Percentiles rank a stretch among this genome's conserved stretches.
Evolutionary conservation across 768 basidiomycete genomes (phyloP).

Genomic region (Termitomyces sp.): DNA sequence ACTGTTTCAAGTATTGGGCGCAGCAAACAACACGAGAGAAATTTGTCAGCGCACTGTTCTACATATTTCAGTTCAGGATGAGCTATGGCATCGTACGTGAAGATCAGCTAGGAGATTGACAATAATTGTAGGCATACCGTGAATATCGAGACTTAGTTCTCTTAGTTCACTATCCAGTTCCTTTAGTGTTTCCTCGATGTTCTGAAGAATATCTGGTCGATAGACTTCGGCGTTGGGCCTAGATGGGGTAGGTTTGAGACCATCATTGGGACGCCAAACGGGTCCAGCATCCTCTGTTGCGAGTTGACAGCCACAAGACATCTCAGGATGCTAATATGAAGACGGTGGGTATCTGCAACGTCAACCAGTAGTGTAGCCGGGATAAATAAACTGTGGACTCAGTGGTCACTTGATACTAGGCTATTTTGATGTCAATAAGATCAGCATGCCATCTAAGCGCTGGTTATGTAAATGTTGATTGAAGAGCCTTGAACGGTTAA

Average conservation of each 20-base stretch:
- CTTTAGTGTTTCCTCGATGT: slow-evolving; percentile 55
- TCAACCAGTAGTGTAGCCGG: neutral
- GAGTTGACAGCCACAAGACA: slow-evolving; percentile 14
- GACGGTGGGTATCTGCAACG: neutral
- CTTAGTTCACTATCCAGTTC: slow-evolving; percentile 53
- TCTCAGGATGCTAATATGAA: neutral
- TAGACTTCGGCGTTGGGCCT: slow-evolving; percentile 36
- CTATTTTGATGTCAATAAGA: slow-evolving; percentile 2
- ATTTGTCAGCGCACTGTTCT: slow-evolving; percentile 47
- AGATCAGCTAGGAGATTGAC: neutral
- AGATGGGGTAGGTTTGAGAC: slow-evolving; percentile 24
- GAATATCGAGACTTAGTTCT: slow-evolving; percentile 67
- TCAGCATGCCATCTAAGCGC: too few relatives aligned
- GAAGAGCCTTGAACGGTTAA: too few relatives aligned
- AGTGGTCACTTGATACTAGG: neutral
- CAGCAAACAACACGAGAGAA: neutral
- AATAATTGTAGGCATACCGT: slow-evolving; percentile 37
- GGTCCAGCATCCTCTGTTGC: slow-evolving; percentile 7
- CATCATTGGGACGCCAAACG: slow-evolving; percentile 45
- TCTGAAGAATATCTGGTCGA: slow-evolving; percentile 54
- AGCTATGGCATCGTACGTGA: slow-evolving; percentile 30
- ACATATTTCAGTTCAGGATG: slow-evolving; percentile 69
- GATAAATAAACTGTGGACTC: neutral
- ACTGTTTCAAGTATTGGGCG: slow-evolving; percentile 28
- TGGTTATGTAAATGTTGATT: too few relatives aligned